phyloP scores from a whole-genome alignment of 495 filamentous ascomycete genomes.

The Podospora anserina region DNA sequence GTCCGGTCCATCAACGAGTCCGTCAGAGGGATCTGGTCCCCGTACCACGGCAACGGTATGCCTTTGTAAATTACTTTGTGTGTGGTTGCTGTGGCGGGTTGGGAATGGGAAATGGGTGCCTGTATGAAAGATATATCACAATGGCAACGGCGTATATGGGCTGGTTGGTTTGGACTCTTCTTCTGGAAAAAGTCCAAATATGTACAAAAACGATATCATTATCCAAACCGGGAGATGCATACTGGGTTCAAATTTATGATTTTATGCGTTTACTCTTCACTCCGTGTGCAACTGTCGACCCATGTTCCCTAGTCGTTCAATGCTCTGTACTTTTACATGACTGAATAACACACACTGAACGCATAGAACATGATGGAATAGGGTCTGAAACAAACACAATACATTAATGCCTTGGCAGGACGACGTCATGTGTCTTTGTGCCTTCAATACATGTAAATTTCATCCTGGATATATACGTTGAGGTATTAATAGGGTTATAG shows the following conservation, averaged over 20 bases:
- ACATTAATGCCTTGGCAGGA: no score
- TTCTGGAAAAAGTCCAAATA: neutral
- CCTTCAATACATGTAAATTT: no score
- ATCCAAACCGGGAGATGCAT: neutral
- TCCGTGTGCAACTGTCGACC: no score
- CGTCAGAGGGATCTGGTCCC: slow-evolving; percentile 92
- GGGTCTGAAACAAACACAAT: no score
- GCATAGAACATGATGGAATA: no score
- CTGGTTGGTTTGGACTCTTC: neutral
- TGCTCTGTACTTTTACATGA: no score
- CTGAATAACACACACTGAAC: no score
- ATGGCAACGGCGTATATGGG: neutral
- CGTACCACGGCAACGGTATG: slow-evolving; percentile 71
- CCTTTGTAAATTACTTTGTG: slow-evolving; percentile 31
- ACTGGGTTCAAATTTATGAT: neutral
- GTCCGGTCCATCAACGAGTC: slow-evolving; percentile 85
- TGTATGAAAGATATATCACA: slow-evolving; percentile 4
- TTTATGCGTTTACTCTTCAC: neutral
- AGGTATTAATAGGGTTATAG: no score
- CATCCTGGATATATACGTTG: no score
- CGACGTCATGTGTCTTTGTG: no score
- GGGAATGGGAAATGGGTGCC: neutral
- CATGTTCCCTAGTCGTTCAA: no score
- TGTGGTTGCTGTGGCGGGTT: neutral
- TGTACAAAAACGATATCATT: neutral